These are phyloP conservation scores for Fomitopsis palustris DNA, from an alignment of 1,284 basidiomycete genomes.

Conservation along the genomic window DNA sequence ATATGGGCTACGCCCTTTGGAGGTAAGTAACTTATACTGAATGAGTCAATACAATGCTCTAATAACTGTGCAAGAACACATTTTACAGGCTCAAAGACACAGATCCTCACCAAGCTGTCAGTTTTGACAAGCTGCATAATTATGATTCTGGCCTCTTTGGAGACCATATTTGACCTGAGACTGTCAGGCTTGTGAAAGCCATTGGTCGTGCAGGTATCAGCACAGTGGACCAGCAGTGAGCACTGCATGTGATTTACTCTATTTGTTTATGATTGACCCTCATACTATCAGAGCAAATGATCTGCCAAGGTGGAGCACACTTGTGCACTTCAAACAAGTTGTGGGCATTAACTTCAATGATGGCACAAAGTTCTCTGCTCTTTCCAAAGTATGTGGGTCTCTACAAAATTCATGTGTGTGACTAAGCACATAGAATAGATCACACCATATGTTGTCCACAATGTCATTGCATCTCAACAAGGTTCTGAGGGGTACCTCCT, in stretches of 20 bases:
- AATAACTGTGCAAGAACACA: neutral
- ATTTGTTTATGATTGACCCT: neutral
- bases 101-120: neutral
- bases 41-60: neutral
- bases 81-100: neutral
- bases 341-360: conserved; percentile 1
- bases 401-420: no score
- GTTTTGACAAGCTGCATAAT: conserved; percentile 1
- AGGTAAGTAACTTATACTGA: neutral
- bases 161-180: neutral
- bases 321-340: neutral
- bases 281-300: neutral
- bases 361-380: neutral
- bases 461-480: neutral
- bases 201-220: neutral
- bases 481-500: neutral
- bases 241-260: neutral
- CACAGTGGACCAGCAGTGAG: neutral
- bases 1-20: neutral
- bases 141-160: neutral
- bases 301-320: neutral
- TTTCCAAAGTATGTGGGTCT: neutral
- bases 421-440: neutral
- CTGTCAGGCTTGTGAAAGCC: neutral
- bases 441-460: neutral